These are phyloP conservation scores for Triticum monococcum DNA, from an alignment of 176 grass and related monocot species.

Conservation along the genomic window DNA sequence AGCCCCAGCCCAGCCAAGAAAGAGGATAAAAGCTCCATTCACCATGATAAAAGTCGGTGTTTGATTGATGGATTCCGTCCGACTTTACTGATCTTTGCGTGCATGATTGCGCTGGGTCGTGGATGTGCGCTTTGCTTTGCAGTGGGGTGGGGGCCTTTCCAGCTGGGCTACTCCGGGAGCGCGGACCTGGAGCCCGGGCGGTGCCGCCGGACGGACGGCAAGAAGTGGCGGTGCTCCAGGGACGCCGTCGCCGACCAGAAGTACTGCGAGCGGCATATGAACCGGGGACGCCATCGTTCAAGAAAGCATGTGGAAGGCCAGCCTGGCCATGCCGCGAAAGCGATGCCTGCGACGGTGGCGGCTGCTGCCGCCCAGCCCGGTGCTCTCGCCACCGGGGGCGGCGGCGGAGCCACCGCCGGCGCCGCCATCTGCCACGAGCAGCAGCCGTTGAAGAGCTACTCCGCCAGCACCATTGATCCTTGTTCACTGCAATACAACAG, in stretches of 20 bases:
- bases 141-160: conserved; percentile 90
- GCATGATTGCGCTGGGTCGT: background rate
- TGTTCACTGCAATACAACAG: conserved; percentile 50
- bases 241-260: conserved; percentile 97
- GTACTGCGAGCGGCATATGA: conserved; percentile 98
- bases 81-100: conserved; percentile 27
- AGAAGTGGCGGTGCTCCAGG: conserved; percentile 99
- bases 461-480: conserved; percentile 29
- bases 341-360: conserved; percentile 47
- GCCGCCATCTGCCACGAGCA: conserved; percentile 26
- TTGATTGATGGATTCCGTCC: background rate
- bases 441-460: conserved; percentile 46
- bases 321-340: conserved; percentile 86
- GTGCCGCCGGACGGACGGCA: conserved; percentile 94
- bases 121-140: conserved; percentile 10
- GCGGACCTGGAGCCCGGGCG: conserved; percentile 89
- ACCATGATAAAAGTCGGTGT: conserved; percentile 39
- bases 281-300: conserved; percentile 99
- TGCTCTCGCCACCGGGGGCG: conserved; percentile 33
- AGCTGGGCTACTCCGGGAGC: conserved; percentile 82
- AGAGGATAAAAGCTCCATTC: conserved; percentile 11
- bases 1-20: too few species aligned
- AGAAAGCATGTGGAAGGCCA: conserved; percentile 99
- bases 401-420: conserved; percentile 33
- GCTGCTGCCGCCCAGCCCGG: conserved; percentile 43